A percentile compares a stretch with the other conserved stretches of the same genome.
Conservation (phyloP, 2,329 filamentous ascomycete species). For the Pseudocercospora pini-densiflorae region DNA sequence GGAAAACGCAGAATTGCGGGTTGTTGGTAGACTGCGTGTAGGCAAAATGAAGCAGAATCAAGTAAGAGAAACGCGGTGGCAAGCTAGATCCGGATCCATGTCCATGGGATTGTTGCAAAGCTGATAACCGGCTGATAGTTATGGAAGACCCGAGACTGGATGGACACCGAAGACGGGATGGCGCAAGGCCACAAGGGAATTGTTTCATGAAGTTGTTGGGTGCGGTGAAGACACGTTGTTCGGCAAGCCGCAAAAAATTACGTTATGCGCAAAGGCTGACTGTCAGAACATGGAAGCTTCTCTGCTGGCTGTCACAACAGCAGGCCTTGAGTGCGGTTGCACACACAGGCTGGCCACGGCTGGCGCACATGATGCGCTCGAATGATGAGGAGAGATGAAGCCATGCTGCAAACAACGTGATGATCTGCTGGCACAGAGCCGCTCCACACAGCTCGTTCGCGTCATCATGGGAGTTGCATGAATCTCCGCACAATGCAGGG, state of each 20-base stretch:
- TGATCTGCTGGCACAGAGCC: not conserved
- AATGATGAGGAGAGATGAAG: not conserved
- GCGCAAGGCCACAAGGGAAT: not conserved
- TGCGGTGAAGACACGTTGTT: conserved; percentile 1
- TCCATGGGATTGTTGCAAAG: not conserved
- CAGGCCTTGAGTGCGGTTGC: not conserved
- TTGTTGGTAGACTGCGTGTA: conserved; percentile 7
- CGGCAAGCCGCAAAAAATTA: not conserved
- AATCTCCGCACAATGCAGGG: not conserved
- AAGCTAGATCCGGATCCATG: conserved; percentile 13
- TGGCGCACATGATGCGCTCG: not conserved
- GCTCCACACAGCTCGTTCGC: not conserved
- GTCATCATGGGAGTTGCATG: not conserved
- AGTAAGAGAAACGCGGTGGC: conserved; percentile 3
- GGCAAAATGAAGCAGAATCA: not conserved
- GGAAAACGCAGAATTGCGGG: not conserved
- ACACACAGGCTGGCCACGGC: not conserved
- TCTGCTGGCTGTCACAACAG: no score
- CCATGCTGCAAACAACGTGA: not conserved
- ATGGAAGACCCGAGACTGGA: not conserved
- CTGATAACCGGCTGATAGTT: not conserved
- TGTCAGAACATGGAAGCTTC: no score
- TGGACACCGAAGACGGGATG: not conserved
- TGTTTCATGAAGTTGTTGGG: not conserved
- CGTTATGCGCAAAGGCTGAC: not conserved